Evolutionary conservation across 208 protist species (phyloP).

Genomic region (Herpetomonas tarakana): DNA sequence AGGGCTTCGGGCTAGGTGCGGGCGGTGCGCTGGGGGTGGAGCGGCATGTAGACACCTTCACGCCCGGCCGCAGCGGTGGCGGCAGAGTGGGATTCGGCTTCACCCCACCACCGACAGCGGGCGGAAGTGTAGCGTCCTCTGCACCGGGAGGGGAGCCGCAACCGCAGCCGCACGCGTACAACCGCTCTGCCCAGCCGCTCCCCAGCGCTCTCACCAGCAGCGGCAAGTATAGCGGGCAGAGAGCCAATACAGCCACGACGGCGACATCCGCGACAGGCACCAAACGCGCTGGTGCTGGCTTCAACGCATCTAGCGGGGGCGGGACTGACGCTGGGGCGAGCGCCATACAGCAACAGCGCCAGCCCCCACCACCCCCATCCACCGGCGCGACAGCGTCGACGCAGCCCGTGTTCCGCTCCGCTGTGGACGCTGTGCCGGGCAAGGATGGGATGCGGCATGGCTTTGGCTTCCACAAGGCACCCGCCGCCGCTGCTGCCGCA

Average conservation of each 20-base stretch:
- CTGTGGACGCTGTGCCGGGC: slow-evolving; percentile 3
- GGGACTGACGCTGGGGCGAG: background rate
- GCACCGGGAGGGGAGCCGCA: too few relatives aligned
- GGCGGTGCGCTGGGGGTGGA: too few relatives aligned
- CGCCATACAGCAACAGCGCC: too few relatives aligned
- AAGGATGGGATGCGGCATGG: slow-evolving; percentile 32
- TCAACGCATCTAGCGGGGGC: background rate
- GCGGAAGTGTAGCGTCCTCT: too few relatives aligned
- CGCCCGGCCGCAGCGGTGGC: too few relatives aligned
- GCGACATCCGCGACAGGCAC: slow-evolving; percentile 1
- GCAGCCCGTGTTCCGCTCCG: background rate
- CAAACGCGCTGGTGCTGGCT: background rate
- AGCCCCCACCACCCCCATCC: background rate
- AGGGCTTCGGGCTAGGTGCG: too few relatives aligned
- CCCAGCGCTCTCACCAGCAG: background rate
- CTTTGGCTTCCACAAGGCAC: slow-evolving; percentile 30
- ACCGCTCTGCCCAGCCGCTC: background rate
- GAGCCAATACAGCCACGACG: background rate
- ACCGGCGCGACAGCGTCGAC: too few relatives aligned
- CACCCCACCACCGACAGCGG: too few relatives aligned
- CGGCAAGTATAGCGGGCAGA: background rate
- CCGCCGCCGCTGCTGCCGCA: slow-evolving; percentile 8
- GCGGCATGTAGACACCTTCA: too few relatives aligned
- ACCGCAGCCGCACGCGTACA: background rate
- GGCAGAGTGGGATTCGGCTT: too few relatives aligned